Evolutionary conservation across 2,329 filamentous ascomycete species (phyloP).

Genomic region (Metarhizium robertsii): DNA sequence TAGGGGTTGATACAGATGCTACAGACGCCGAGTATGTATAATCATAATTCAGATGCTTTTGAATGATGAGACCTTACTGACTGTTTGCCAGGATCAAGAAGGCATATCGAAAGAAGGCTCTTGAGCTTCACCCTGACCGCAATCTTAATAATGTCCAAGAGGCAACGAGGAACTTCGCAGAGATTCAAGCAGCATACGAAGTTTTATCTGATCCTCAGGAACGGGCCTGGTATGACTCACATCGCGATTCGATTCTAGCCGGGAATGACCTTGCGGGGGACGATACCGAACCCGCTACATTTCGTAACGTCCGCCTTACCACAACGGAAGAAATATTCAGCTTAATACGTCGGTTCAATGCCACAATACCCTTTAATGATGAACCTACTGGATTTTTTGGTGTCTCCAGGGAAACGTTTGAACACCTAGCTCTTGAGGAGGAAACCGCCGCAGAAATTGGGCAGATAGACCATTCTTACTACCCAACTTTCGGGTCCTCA

Average conservation of each 20-base stretch:
- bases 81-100: conserved; percentile 66
- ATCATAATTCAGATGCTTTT: not conserved
- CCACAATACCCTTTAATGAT: conserved; percentile 71
- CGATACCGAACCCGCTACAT: conserved; percentile 46
- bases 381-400: conserved; percentile 77
- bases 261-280: conserved; percentile 43
- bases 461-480: conserved; percentile 49
- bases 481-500: conserved; percentile 76
- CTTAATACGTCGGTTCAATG: conserved; percentile 73
- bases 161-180: conserved; percentile 78
- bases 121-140: conserved; percentile 90
- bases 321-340: conserved; percentile 70
- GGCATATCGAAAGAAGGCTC: conserved; percentile 80
- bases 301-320: conserved; percentile 63
- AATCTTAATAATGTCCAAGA: conserved; percentile 80
- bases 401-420: conserved; percentile 67
- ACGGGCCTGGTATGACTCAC: conserved; percentile 94
- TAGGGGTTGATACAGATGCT: conserved; percentile 63
- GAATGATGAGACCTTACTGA: not conserved
- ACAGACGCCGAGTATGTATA: conserved; percentile 68
- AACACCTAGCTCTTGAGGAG: conserved; percentile 73
- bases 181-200: conserved; percentile 88
- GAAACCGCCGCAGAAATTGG: conserved; percentile 63
- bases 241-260: conserved; percentile 73
- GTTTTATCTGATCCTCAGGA: conserved; percentile 95